Evolutionary conservation across 768 basidiomycete genomes (phyloP).

Genomic region (Termitomyces titanicus): DNA sequence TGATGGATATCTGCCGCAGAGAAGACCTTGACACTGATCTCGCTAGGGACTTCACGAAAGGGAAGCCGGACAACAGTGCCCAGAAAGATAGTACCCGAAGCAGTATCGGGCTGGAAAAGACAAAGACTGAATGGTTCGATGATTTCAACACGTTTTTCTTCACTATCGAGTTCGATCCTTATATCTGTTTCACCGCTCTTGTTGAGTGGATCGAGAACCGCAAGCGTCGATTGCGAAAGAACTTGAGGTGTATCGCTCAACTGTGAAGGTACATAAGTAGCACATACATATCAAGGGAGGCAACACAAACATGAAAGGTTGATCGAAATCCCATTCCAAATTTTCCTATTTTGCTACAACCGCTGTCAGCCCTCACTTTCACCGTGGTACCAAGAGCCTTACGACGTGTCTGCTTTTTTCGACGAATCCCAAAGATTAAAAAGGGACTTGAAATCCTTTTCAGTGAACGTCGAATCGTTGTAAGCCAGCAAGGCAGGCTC

Average conservation of each 20-base stretch:
- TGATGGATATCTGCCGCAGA: slow-evolving; percentile 27
- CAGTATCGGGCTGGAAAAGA: slow-evolving; percentile 4
- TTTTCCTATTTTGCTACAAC: slow-evolving; percentile 46
- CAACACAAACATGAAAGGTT: slow-evolving; percentile 41
- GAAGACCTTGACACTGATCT: slow-evolving; percentile 32
- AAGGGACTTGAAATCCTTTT: slow-evolving; percentile 42
- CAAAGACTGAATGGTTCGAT: slow-evolving; percentile 25
- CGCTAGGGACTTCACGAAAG: slow-evolving; percentile 30
- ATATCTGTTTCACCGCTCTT: slow-evolving; percentile 25
- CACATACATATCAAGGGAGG: neutral
- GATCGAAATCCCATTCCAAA: slow-evolving; percentile 50
- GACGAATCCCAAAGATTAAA: slow-evolving; percentile 41
- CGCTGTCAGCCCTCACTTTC: neutral
- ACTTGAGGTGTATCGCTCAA: slow-evolving; percentile 49
- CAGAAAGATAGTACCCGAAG: slow-evolving; percentile 13
- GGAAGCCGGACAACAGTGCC: slow-evolving; percentile 48
- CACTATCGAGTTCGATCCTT: slow-evolving; percentile 23
- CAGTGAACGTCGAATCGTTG: slow-evolving; percentile 39
- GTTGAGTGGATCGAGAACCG: slow-evolving; percentile 40
- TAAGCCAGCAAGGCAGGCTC: slow-evolving; percentile 45
- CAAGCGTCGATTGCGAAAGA: slow-evolving; percentile 35
- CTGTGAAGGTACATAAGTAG: slow-evolving; percentile 19
- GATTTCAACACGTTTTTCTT: slow-evolving; percentile 28
- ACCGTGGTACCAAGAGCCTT: slow-evolving; percentile 8
- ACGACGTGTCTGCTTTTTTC: slow-evolving; percentile 42